Percentiles rank a stretch among this genome's conserved stretches.
Evolutionary conservation across 2,329 filamentous ascomycete genomes (phyloP).

Genomic region (Apiospora malaysiana): DNA sequence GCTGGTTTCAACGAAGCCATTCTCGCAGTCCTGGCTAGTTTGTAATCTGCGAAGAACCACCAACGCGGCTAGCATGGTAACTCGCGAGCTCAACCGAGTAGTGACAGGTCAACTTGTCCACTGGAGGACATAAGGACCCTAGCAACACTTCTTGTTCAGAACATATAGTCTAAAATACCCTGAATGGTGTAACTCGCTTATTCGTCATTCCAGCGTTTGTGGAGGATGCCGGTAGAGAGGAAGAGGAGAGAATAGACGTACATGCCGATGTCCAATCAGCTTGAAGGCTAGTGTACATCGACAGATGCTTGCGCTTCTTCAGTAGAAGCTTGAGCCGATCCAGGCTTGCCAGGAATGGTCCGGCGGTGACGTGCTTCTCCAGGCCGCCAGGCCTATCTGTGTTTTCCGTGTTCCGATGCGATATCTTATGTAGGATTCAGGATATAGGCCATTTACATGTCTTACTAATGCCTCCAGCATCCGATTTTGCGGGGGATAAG

Average conservation of each 20-base stretch:
- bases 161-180: not conserved
- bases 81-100: not conserved
- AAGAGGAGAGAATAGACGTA: not conserved
- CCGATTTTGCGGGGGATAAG: not conserved
- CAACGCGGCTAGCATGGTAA: not conserved
- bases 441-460: not conserved
- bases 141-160: not conserved
- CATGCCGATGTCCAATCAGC: not conserved
- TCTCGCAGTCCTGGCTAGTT: not conserved
- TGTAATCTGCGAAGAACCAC: not conserved
- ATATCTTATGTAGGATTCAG: constrained; percentile 10
- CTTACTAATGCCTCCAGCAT: not conserved
- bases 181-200: not conserved
- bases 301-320: constrained; percentile 5
- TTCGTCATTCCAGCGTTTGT: constrained; percentile 1
- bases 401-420: constrained; percentile 7
- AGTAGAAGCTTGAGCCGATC: not conserved
- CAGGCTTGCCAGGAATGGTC: constrained; percentile 11
- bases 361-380: not conserved
- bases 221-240: not conserved
- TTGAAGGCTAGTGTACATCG: not conserved
- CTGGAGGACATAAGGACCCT: not conserved
- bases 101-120: not conserved
- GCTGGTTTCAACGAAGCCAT: not conserved
- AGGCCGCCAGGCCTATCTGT: no score